Base-by-base conservation (phyloP, 441 rosid genomes). In the Kokia cookei region DNA sequence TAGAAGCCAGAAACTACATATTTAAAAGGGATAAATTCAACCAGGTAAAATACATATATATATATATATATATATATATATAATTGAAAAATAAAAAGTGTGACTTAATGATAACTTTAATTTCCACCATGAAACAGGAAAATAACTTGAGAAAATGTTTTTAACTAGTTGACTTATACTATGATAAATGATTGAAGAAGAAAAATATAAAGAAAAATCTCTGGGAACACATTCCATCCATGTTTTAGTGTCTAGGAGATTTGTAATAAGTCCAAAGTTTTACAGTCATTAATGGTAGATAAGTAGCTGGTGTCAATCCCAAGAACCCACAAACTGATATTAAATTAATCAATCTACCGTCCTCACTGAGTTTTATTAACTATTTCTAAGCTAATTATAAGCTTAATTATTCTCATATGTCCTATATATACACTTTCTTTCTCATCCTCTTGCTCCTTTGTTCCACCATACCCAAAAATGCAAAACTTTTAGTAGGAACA, bases 191-290 rank as follows among this genome's bases (percentile, higher is more conserved):
- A 24, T 66, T 43, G 47, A 58, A 62, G 63, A 69, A 75, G 70
- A 67, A 69, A 35, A 74, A 69, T 51, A 79, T 69, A 65, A 79
- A 69, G 63, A 76, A 55, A 75, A 60, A 58, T 69, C 66, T 58
- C 83, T 37, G 72, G 75, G 79, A 83, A 92, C 94, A 89, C 93
- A 94, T 92, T 88, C 96, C 84, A 85, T 84, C 90, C 97, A 94
- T 94, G 95, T 91, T 86, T 84, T 75, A 77, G 68, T 92, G 97
- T 90, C 95, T 85, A 73, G 77, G 47, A 77, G 86, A 84, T 82
- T 82, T 72, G 77, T 78, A 83, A 77, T 81, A 85, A 82, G 84
- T 87, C 86, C 94, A 89, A 91, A 82, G 71, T 83, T 86, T 84
- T 76, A 82, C 90, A 84, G 91, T 85, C 95, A 84, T 72, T 73